A percentile compares a stretch with the other conserved stretches of the same genome.
Evolutionary conservation across 1,284 basidiomycete genomes (phyloP).

Genomic region (Marasmius tenuissimus): DNA sequence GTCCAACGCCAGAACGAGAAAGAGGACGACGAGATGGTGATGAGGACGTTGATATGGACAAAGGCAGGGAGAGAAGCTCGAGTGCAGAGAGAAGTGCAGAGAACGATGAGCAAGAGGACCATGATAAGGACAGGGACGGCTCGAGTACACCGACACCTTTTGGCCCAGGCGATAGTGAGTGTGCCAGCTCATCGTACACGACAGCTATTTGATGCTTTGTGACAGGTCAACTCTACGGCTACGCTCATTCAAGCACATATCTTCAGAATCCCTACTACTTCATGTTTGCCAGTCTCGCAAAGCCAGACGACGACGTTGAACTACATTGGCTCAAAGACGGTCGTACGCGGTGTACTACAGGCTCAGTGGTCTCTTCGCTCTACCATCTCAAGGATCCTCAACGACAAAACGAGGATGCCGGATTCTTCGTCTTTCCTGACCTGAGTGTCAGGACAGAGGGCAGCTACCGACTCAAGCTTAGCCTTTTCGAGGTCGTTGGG

Average conservation of each 20-base stretch:
- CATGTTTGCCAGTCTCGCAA: conserved; percentile 88
- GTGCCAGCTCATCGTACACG: background rate
- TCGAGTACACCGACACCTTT: conserved; percentile 11
- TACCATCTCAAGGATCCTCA: conserved; percentile 95
- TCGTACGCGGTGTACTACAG: conserved; percentile 87
- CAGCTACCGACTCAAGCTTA: conserved; percentile 82
- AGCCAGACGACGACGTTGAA: conserved; percentile 89
- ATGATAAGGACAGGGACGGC: conserved; percentile 1
- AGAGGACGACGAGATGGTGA: background rate
- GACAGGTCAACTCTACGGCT: background rate
- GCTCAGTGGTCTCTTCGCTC: conserved; percentile 88
- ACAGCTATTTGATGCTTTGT: background rate
- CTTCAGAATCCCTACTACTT: conserved; percentile 93
- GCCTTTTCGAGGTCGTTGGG: conserved; percentile 92
- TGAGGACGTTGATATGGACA: background rate
- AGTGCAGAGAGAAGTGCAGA: conserved; percentile 1
- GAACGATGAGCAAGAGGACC: background rate
- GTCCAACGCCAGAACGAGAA: conserved; percentile 6
- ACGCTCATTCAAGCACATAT: conserved; percentile 48
- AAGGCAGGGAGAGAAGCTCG: background rate
- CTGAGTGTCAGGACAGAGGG: conserved; percentile 90
- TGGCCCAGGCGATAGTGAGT: background rate
- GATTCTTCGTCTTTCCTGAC: conserved; percentile 91
- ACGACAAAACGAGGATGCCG: conserved; percentile 63
- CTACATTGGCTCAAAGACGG: conserved; percentile 92